Conservation (phyloP, 352 stramenopile genomes). For the Thraustochytrium aureum region DNA sequence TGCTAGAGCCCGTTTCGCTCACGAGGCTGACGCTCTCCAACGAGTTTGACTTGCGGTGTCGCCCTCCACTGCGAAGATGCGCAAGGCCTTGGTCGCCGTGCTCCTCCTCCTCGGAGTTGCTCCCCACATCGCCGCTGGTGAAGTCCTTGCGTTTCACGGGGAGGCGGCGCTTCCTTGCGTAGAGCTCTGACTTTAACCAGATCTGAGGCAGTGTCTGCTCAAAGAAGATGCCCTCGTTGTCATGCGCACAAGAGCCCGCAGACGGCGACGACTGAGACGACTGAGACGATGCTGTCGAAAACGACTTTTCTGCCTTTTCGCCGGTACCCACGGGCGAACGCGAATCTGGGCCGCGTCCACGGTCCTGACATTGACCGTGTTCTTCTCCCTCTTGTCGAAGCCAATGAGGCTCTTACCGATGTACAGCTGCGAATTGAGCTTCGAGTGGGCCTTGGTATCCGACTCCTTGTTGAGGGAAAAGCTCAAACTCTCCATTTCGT, state of each 20-base stretch:
- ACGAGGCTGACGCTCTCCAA: conserved; percentile 44
- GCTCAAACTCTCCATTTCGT: conserved; percentile 40
- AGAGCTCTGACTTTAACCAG: conserved; percentile 18
- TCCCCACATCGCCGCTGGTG: background rate
- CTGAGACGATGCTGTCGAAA: no score
- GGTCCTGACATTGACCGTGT: background rate
- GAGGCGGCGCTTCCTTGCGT: background rate
- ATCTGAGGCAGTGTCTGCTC: conserved; percentile 38
- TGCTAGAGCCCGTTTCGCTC: conserved; percentile 14
- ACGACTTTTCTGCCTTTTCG: no score
- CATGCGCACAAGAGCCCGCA: no score
- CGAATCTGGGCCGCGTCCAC: background rate
- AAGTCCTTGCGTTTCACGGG: background rate
- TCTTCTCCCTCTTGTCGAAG: conserved; percentile 46
- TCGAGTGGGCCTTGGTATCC: conserved; percentile 6
- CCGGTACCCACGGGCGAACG: no score
- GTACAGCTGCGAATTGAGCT: conserved; percentile 28
- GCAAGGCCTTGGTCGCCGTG: no score
- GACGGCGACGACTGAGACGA: no score
- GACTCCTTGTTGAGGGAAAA: conserved; percentile 2
- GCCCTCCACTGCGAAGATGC: no score
- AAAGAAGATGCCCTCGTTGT: conserved; percentile 28
- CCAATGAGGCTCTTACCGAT: conserved; percentile 27
- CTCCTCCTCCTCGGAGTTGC: no score
- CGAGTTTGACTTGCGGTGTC: conserved; percentile 45